Evolutionary conservation across 164 flowering plant species (phyloP), one percentile per base, ranked within the genome.

Genomic region (Euptelea pleiosperma): DNA sequence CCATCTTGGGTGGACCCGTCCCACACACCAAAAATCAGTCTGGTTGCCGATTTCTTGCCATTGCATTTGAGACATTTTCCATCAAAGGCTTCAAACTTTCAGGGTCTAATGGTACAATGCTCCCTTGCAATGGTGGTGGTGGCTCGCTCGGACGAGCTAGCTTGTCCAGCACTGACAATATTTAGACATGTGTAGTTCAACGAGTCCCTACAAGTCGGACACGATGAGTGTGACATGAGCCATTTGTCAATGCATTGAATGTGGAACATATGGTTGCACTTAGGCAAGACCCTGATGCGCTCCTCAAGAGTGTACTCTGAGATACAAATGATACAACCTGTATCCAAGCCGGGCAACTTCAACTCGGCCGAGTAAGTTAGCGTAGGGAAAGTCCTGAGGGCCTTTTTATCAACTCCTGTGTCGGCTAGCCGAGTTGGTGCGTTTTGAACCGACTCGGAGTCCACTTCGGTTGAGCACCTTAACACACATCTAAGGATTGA

Each of bases 211-310:
- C 96, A 89, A 19, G 85, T 84, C 0, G 96, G 96, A 68, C 96
- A 89, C 0, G 96, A 89, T 0, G 96, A 84, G 71, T 86, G 91
- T 0, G 89, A 75, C 29, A 56, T 73, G 0, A 89, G 80, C 94
- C 96, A 89, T 62, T 72, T 86, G 50, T 89, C 91, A 9, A 89
- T 86, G 65, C 96, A 89, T 1, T 72, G 71, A 26, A 82, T 70
- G 37, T 89, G 96, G 64, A 89, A 89, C 0, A 91, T 89, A 59
- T 89, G 97, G 72, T 78, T 59, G 66, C 97, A 89, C 64, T 76
- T 85, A 14, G 97, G 97, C 53, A 89, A 55, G 4, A 89, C 65
- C 55, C 80, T 67, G 5, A 89, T 25, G 0, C 67, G 63, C 15
- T 89, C 97, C 0, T 91, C 88, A 0, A 65, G 26, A 2, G 66